Evolutionary conservation across 192 early-diverging fungal species (phyloP), one percentile per base, ranked within the genome.

Genomic region (Coemansia erecta): DNA sequence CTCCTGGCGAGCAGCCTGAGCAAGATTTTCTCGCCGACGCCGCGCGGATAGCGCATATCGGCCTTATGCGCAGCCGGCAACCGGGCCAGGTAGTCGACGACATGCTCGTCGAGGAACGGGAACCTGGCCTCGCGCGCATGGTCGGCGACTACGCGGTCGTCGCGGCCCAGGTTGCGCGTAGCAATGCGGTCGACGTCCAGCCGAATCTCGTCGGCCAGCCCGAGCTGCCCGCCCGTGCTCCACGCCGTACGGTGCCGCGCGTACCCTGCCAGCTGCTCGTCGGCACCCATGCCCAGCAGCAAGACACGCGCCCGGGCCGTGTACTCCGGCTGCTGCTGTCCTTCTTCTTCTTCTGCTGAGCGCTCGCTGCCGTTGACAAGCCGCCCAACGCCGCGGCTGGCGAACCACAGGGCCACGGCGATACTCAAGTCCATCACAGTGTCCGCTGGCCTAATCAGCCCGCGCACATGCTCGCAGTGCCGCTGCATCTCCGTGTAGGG

Each of bases 381-480:
- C 11, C 51, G 61, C 48, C 92, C 92, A 28, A 63, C 53, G 0
- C 93, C 94, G n/a, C 94, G 81, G 21, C 89, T 77, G 2, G 93
- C 96, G 83, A 96, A 98, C 94, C 94, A 98, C 53, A 98, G 85
- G 0, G 96, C 94, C 82, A 95, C 88, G 0, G 89, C 96, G 64
- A 98, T 98, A 61, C 94, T 96, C 89, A 91, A 81, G 35, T 98
- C 96, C 96, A 98, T 98, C 3, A 93, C 90, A 2, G 92, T 97
- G 35, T 90, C 82, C 8, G 90, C 70, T 2, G 96, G 96, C 19
- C 73, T 71, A 81, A 98, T 87, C 33, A 90, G 64, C 35, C 85
- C 81, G 43, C 89, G 68, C 21, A 98, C 87, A 28, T 85, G 81
- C 15, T 64, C 46, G 35, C 77, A 59, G 56, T 83, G 57, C 15